phyloP scores from a whole-genome alignment of 2,329 filamentous ascomycete genomes.

The Ophiobolus disseminans region DNA sequence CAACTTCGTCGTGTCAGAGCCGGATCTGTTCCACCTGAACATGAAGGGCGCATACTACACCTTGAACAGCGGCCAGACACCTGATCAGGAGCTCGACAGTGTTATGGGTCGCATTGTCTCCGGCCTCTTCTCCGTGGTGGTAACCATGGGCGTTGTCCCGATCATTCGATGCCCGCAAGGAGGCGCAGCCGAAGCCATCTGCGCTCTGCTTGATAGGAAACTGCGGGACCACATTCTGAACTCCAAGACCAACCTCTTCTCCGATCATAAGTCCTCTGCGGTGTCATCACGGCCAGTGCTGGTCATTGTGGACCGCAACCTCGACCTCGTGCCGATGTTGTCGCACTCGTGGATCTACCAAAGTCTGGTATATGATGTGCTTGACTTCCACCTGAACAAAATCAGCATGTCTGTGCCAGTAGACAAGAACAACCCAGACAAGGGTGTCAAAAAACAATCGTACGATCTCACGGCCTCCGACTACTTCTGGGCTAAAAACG shows the following conservation, averaged over 20 bases:
- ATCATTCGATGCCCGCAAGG: conserved; percentile 94
- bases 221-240: conserved; percentile 95
- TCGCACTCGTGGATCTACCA: conserved; percentile 95
- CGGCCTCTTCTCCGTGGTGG: conserved; percentile 95
- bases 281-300: conserved; percentile 80
- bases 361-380: conserved; percentile 80
- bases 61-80: conserved; percentile 91
- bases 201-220: conserved; percentile 92
- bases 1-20: conserved; percentile 95
- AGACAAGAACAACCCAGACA: conserved; percentile 77
- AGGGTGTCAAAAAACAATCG: conserved; percentile 80
- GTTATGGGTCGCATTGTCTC: conserved; percentile 92
- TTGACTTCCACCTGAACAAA: conserved; percentile 84
- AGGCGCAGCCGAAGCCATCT: conserved; percentile 91
- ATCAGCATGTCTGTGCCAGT: conserved; percentile 88
- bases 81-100: conserved; percentile 85
- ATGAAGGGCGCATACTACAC: conserved; percentile 96
- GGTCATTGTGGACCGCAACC: conserved; percentile 91
- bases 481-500: conserved; percentile 97
- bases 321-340: conserved; percentile 97
- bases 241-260: conserved; percentile 97
- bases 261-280: conserved; percentile 67
- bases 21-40: conserved; percentile 91
- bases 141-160: conserved; percentile 98
- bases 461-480: conserved; percentile 91